A percentile compares a stretch with the other conserved stretches of the same genome.
phyloP scores from a whole-genome alignment of 1,139 yeast genomes.

The Hanseniaspora gamundiae region DNA sequence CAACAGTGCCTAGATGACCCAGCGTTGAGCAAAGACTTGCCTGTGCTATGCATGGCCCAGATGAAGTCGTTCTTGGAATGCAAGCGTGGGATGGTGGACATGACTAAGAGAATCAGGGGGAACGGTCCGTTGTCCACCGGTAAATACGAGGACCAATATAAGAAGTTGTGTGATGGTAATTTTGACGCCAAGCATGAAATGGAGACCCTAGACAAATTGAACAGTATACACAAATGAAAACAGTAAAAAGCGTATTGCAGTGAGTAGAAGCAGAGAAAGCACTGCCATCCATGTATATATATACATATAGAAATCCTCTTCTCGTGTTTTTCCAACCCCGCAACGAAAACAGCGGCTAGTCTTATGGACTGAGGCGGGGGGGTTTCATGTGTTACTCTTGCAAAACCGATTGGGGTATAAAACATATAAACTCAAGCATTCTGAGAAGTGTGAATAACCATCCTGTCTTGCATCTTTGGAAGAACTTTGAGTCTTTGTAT shows the following conservation, averaged over 20 bases:
- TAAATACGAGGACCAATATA: slow-evolving; percentile 76
- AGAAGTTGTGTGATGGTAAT: slow-evolving; percentile 64
- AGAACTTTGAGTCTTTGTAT: too few species aligned
- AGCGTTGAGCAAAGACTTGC: slow-evolving; percentile 59
- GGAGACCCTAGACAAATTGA: slow-evolving; percentile 48
- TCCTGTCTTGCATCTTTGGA: too few species aligned
- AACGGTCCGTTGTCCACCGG: slow-evolving; percentile 92
- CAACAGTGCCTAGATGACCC: slow-evolving; percentile 79
- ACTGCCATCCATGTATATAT: too few species aligned
- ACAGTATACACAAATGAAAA: slow-evolving; percentile 17
- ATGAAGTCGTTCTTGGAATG: slow-evolving; percentile 82
- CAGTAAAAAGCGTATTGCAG: neutral
- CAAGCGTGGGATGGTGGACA: slow-evolving; percentile 71
- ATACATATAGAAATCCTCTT: neutral
- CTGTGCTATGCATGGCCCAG: slow-evolving; percentile 80
- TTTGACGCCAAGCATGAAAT: slow-evolving; percentile 75
- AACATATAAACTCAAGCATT: too few species aligned
- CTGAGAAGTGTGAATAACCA: too few species aligned
- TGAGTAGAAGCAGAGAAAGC: too few species aligned
- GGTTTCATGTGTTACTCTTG: too few species aligned
- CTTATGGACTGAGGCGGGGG: too few species aligned
- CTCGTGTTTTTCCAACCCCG: neutral
- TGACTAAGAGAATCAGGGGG: slow-evolving; percentile 86
- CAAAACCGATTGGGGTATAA: too few species aligned
- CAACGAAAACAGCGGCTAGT: neutral